Evolutionary conservation across 495 filamentous ascomycete species (phyloP).

Genomic region (Trichoderma gamsii): DNA sequence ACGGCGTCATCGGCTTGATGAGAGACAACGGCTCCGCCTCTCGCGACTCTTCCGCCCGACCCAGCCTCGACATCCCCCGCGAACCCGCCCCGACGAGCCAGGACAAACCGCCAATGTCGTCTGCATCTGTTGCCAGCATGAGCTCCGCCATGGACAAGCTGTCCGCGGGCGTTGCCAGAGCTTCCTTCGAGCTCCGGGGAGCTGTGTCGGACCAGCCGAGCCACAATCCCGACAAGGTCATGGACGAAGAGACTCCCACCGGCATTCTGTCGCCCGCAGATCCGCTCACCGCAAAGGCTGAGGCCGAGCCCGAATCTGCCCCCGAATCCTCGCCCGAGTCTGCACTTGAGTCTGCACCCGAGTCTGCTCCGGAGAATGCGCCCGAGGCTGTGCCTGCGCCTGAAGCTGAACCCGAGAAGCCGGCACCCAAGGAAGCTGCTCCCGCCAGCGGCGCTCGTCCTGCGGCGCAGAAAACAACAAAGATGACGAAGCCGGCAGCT

Average conservation of each 20-base stretch:
- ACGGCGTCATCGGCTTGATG: conserved; percentile 43
- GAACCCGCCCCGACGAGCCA: conserved; percentile 26
- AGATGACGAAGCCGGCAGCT: conserved; percentile 19
- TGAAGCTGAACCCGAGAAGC: conserved; percentile 1
- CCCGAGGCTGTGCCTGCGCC: not conserved
- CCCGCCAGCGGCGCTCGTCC: not conserved
- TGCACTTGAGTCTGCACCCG: too few relatives aligned
- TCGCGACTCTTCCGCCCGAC: conserved; percentile 30
- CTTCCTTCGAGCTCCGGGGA: not conserved
- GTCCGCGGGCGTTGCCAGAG: conserved; percentile 6
- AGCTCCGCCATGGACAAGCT: conserved; percentile 11
- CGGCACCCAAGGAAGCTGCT: not conserved
- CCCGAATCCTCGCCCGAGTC: not conserved
- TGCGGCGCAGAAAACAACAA: not conserved
- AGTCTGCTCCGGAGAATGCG: conserved; percentile 19
- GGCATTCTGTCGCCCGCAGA: conserved; percentile 25
- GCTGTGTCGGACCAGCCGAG: conserved; percentile 20
- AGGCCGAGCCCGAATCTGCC: not conserved
- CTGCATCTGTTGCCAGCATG: not conserved
- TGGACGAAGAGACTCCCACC: conserved; percentile 26
- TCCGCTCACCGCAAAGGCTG: conserved; percentile 17
- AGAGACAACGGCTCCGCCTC: conserved; percentile 40
- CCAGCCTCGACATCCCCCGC: conserved; percentile 32
- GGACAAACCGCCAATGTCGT: conserved; percentile 22
- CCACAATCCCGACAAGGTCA: conserved; percentile 29